Base-by-base conservation (phyloP, 2,329 filamentous ascomycete species). In the Byssothecium circinans region DNA sequence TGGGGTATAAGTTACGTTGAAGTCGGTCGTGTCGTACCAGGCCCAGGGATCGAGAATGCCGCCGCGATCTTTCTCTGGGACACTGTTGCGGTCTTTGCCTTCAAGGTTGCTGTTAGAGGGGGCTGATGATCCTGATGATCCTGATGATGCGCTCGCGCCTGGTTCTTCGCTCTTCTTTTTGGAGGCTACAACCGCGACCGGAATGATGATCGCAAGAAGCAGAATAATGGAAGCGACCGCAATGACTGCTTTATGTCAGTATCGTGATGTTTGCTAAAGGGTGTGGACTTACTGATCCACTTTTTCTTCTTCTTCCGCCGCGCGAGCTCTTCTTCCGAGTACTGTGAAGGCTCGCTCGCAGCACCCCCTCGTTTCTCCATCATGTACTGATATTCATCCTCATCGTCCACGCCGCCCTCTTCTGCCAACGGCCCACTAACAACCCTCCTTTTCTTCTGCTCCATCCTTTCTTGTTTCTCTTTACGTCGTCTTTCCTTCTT, bases 1-100 rank as follows among this genome's bases (percentile, higher is more conserved):
- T 50, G 86, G 83, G 0, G 94, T 99, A 68, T 95, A 99, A 0
- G 94, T 97, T 52, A 92, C 81, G 67, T 99, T 99, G 76, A 97
- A 96, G 62, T 91, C 90, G 0, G 79, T 81, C 0, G 91, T 96
- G 59, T 95, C 87, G 57, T 88, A 87, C 94, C 94, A 99, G 2
- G 86, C 85, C 69, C 90, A 95, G 0, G 94, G 94, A 64, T 99
- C 91, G 17, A 96, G 78, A 53, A 88, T 86, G 2, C 87, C 89
- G 12, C 85, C 89, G 69, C 82, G 84, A 61, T 83, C 91, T 52
- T 78, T 78, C 47, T 75, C 73, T 1, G 76, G 77, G 29, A 79
- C 75, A 46, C 68, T 70, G 50, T 68, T 62, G 18, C 74, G 62
- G 11, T 73, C 72, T 14, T 78, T 67, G 39, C 70, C 71, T 10